Evolutionary conservation across 768 basidiomycete genomes (phyloP).

Genomic region (Plicaturopsis crispa): DNA sequence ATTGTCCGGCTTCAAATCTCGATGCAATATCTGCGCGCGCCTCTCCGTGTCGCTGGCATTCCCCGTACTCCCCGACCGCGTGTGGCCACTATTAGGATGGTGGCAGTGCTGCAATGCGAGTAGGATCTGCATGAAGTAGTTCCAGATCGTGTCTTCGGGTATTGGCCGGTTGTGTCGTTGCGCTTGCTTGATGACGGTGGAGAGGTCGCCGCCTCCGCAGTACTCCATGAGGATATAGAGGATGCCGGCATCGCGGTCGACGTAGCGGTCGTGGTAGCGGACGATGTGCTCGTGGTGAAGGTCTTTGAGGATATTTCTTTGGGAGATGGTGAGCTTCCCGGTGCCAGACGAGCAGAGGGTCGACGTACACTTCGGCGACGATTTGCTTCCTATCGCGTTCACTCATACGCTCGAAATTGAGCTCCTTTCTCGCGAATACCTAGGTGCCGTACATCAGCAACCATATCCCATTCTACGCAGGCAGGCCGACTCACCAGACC

Average conservation of each 20-base stretch:
- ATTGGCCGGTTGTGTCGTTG: slow-evolving; percentile 62
- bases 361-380: slow-evolving; percentile 90
- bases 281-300: slow-evolving; percentile 95
- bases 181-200: slow-evolving; percentile 76
- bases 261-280: slow-evolving; percentile 86
- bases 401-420: slow-evolving; percentile 96
- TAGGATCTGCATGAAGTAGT: slow-evolving; percentile 89
- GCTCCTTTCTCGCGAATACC: slow-evolving; percentile 88
- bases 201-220: slow-evolving; percentile 95
- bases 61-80: slow-evolving; percentile 35
- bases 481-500: slow-evolving; percentile 51
- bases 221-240: slow-evolving; percentile 99
- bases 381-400: slow-evolving; percentile 96
- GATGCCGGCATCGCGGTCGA: slow-evolving; percentile 76
- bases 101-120: slow-evolving; percentile 91
- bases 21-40: slow-evolving; percentile 77
- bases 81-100: slow-evolving; percentile 53
- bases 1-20: slow-evolving; percentile 97
- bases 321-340: not conserved
- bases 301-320: slow-evolving; percentile 93
- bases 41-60: slow-evolving; percentile 27
- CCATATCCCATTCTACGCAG: not conserved
- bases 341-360: not conserved
- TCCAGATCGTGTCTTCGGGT: slow-evolving; percentile 92
- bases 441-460: slow-evolving; percentile 22